Evolutionary conservation across 371 early-diverging fungal genomes (phyloP).

Genomic region (Mucor sp.): DNA sequence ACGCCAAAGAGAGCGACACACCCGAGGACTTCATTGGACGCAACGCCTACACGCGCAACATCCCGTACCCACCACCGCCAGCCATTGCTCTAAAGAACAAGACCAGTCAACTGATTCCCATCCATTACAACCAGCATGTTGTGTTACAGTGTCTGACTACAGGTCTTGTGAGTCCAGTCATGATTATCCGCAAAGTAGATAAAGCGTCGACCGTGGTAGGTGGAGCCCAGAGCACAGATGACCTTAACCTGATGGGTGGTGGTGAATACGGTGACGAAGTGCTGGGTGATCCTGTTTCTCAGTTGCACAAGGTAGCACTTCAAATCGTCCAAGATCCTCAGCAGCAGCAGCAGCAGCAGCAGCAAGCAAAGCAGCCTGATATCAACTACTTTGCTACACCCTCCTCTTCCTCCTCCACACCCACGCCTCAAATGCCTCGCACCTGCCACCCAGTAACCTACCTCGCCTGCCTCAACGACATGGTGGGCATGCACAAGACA

Average conservation of each 20-base stretch:
- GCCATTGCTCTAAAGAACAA: conserved; percentile 70
- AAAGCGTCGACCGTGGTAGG: conserved; percentile 78
- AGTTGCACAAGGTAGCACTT: conserved; percentile 91
- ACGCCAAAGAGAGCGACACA: conserved; percentile 24
- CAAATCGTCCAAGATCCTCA: conserved; percentile 66
- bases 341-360: neutral
- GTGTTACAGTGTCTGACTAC: conserved; percentile 83
- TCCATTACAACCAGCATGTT: conserved; percentile 84
- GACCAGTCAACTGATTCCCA: conserved; percentile 76
- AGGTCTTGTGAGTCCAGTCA: conserved; percentile 81
- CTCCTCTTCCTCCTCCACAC: conserved; percentile 1
- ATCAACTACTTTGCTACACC: conserved; percentile 54
- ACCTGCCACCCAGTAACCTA: conserved; percentile 57
- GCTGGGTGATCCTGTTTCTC: conserved; percentile 75
- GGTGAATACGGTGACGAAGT: conserved; percentile 55
- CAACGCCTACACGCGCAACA: conserved; percentile 25
- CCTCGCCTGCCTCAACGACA: conserved; percentile 73
- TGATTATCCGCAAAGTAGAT: conserved; percentile 85
- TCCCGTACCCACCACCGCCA: conserved; percentile 66
- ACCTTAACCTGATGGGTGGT: conserved; percentile 59
- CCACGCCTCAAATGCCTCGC: conserved; percentile 29
- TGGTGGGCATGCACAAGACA: conserved; percentile 72
- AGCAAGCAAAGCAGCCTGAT: neutral
- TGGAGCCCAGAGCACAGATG: conserved; percentile 50
- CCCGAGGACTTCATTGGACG: conserved; percentile 29